A percentile compares a stretch with the other conserved stretches of the same genome.
Conservation (phyloP, 768 basidiomycete genomes). For the Strobilomyces echinocephalus region DNA sequence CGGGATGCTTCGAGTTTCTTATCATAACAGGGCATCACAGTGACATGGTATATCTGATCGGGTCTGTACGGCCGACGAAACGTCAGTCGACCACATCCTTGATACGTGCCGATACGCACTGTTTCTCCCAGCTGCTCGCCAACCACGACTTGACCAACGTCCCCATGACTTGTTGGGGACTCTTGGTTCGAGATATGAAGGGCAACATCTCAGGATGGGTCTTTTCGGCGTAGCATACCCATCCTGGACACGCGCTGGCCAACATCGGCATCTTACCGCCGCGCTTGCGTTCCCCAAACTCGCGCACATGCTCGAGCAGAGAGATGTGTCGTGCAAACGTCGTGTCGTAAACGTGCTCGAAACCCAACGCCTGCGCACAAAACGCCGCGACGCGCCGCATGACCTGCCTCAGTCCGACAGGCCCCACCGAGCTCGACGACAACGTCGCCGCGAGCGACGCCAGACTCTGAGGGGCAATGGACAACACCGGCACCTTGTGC, state of each 20-base stretch:
- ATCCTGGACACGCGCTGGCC: constrained; percentile 94
- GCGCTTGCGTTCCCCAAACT: constrained; percentile 71
- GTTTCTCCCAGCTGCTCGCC: constrained; percentile 57
- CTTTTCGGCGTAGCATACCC: constrained; percentile 99
- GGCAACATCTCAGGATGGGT: constrained; percentile 91
- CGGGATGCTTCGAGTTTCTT: constrained; percentile 98
- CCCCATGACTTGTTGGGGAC: constrained; percentile 93
- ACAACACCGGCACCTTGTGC: constrained; percentile 63
- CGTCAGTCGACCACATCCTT: background rate
- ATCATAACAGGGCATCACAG: constrained; percentile 99
- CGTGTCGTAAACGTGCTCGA: constrained; percentile 86
- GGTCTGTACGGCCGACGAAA: constrained; percentile 45
- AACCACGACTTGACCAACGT: constrained; percentile 90
- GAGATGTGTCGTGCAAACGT: constrained; percentile 90
- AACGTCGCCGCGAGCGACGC: constrained; percentile 72
- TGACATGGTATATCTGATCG: constrained; percentile 87
- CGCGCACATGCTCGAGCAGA: constrained; percentile 72
- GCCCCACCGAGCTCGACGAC: constrained; percentile 40
- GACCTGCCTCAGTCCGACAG: constrained; percentile 51
- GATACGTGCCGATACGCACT: constrained; percentile 43
- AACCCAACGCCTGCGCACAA: constrained; percentile 62
- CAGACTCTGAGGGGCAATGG: constrained; percentile 85
- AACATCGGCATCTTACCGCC: constrained; percentile 70
- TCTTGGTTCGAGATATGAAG: constrained; percentile 83
- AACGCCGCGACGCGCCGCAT: constrained; percentile 71